Base-by-base conservation (phyloP, 1,284 basidiomycete genomes). In the Gomphus bonarii region DNA sequence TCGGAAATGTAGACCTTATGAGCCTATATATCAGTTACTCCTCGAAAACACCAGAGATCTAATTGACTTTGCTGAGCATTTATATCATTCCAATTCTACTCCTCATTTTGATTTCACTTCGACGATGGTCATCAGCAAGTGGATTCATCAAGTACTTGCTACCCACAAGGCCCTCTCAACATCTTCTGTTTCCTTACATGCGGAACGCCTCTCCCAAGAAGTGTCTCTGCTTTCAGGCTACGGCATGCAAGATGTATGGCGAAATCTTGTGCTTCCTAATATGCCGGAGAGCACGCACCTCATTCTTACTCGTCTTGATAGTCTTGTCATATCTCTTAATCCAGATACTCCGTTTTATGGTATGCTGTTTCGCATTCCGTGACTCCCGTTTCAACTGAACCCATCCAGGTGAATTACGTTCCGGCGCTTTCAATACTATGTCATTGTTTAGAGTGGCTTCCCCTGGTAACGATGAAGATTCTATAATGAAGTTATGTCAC, bases 231-330 rank as follows among this genome's bases (percentile, higher is more conserved):
- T 66, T 3, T 62, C 65, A 11, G 73, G 75, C 43, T 61, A 70
- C 16, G 70, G 70, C 8, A 72, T 75, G 64, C 61, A 68, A 3
- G 62, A 68, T 20, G 65, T 75, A 14, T 75, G 74, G 74, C 38
- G 38, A 7, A 44, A 42, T 54, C 10, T 54, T 44, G 12, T 44
- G 12, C 52, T 54, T 16, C 25, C n/a, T 14, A 40, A 44, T 25
- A 16, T 28, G n/a, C 52, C 2, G 18, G 22, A 44, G 14, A 33
- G 16, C 44, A 16, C 14, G 4, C 18, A 30, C 3, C 11, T 22
- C 25, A 18, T 12, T 18, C 31, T 44, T 18, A 33, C 42, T 12
- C 52, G 52, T 18, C 52, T 54, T 43, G 52, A 54, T 20, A 4
- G 25, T 6, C 38, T 30, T 25, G 40, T 31, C 2, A 18, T n/a